These are phyloP conservation scores for Colletotrichum sansevieriae DNA, from an alignment of 2,329 filamentous ascomycete species.

Conservation along the genomic window DNA sequence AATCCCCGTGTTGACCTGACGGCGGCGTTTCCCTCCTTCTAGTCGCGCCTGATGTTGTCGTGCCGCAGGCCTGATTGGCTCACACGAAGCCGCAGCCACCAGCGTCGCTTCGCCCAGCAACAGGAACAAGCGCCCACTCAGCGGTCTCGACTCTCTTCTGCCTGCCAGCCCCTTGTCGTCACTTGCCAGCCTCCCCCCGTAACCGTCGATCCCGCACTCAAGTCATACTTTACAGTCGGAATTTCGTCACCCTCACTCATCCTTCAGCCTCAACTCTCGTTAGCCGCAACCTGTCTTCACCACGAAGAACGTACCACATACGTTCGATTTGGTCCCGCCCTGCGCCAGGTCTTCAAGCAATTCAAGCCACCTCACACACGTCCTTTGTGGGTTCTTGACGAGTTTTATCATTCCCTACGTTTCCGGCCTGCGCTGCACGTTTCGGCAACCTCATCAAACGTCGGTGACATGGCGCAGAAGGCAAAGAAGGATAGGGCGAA, in stretches of 20 bases:
- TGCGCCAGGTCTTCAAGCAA: background rate
- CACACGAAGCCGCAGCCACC: constrained; percentile 27
- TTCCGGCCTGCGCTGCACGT: background rate
- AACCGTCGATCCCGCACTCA: background rate
- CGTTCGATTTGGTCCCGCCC: constrained; percentile 4
- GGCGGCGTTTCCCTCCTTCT: constrained; percentile 8
- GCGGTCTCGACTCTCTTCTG: constrained; percentile 5
- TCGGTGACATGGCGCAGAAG: constrained; percentile 68
- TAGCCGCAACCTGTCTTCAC: constrained; percentile 32
- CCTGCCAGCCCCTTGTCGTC: constrained; percentile 25
- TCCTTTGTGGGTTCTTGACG: background rate
- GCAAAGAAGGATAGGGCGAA: constrained; percentile 78
- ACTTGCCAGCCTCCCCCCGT: constrained; percentile 22
- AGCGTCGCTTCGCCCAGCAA: constrained; percentile 38
- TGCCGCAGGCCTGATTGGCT: constrained; percentile 36
- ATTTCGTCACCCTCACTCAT: constrained; percentile 23
- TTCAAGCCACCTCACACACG: constrained; percentile 4
- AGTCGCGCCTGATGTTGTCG: constrained; percentile 30
- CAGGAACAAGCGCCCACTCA: constrained; percentile 37
- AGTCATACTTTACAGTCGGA: constrained; percentile 26
- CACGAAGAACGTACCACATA: background rate
- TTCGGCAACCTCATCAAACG: background rate
- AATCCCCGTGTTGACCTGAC: constrained; percentile 25
- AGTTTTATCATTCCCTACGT: background rate
- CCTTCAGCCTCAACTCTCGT: constrained; percentile 31